phyloP scores from a whole-genome alignment of 805 yeast genomes.

The Tetrapisispora taiwanensis region DNA sequence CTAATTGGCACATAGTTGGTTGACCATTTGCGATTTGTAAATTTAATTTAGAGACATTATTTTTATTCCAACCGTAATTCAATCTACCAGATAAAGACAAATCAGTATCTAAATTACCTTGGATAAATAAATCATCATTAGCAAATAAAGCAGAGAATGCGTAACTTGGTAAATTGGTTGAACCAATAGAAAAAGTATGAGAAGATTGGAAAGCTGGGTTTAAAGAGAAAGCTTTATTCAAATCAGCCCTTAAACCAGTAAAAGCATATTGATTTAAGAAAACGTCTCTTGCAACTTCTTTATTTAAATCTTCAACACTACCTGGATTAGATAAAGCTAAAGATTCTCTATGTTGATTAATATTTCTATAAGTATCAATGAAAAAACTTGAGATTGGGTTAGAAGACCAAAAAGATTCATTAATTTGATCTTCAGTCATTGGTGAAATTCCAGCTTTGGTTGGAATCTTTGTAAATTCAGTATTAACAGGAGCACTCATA shows the following conservation, averaged over 20 bases:
- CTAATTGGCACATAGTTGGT: conserved; percentile 89
- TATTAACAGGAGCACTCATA: conserved; percentile 37
- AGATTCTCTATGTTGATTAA: conserved; percentile 69
- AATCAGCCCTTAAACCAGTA: conserved; percentile 93
- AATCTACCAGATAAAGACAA: conserved; percentile 76
- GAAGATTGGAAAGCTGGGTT: conserved; percentile 95
- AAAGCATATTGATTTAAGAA: conserved; percentile 82
- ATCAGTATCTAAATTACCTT: conserved; percentile 88
- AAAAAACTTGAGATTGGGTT: conserved; percentile 75
- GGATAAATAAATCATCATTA: conserved; percentile 72
- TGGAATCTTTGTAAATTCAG: conserved; percentile 53
- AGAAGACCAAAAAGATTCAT: conserved; percentile 56
- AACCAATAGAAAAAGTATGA: conserved; percentile 84
- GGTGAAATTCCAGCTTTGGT: conserved; percentile 50
- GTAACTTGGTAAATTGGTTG: conserved; percentile 77
- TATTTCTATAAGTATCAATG: conserved; percentile 61
- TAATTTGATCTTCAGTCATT: conserved; percentile 41
- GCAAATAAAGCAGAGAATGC: conserved; percentile 87
- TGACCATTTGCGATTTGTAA: conserved; percentile 81
- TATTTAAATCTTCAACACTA: conserved; percentile 82
- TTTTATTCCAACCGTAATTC: conserved; percentile 82
- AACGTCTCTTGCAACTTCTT: conserved; percentile 90
- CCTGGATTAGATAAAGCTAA: conserved; percentile 87
- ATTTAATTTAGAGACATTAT: conserved; percentile 70
- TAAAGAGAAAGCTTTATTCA: conserved; percentile 81